These are phyloP conservation scores for Alnus rubra DNA, from an alignment of 306 rosid genomes.

Conservation along the genomic window DNA sequence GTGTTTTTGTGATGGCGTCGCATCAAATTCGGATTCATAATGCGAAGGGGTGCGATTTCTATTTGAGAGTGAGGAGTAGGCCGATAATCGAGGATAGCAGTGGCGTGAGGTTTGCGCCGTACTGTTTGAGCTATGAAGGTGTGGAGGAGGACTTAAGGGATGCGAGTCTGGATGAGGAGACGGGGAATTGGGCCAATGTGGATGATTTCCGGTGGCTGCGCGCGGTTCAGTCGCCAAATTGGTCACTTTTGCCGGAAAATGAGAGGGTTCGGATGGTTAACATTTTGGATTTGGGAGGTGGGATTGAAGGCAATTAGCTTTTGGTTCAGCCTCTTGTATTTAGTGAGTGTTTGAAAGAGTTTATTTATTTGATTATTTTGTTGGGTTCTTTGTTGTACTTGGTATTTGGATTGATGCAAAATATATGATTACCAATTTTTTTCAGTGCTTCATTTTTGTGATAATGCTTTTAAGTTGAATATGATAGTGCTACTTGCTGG, in stretches of 20 bases:
- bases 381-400: slow-evolving; percentile 4
- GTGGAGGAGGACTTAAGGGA: slow-evolving; percentile 65
- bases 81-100: slow-evolving; percentile 76
- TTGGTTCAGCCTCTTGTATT: slow-evolving; percentile 7
- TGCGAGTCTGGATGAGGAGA: slow-evolving; percentile 60
- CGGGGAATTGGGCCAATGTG: slow-evolving; percentile 80
- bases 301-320: slow-evolving; percentile 34
- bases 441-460: background rate
- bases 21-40: slow-evolving; percentile 89
- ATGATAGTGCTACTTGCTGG: background rate
- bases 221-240: slow-evolving; percentile 76
- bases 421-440: slow-evolving; percentile 18
- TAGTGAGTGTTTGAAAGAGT: slow-evolving; percentile 22
- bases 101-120: slow-evolving; percentile 73
- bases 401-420: slow-evolving; percentile 6
- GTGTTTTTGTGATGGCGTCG: slow-evolving; percentile 65
- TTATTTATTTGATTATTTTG: background rate
- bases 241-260: slow-evolving; percentile 71
- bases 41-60: slow-evolving; percentile 63
- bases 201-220: slow-evolving; percentile 89
- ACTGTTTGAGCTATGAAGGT: slow-evolving; percentile 65
- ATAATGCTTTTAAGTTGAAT: background rate
- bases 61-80: slow-evolving; percentile 84
- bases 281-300: slow-evolving; percentile 26
- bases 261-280: slow-evolving; percentile 56